These are phyloP conservation scores for Fusarium cyanostomum DNA, from an alignment of 2,329 filamentous ascomycete species.

Conservation along the genomic window DNA sequence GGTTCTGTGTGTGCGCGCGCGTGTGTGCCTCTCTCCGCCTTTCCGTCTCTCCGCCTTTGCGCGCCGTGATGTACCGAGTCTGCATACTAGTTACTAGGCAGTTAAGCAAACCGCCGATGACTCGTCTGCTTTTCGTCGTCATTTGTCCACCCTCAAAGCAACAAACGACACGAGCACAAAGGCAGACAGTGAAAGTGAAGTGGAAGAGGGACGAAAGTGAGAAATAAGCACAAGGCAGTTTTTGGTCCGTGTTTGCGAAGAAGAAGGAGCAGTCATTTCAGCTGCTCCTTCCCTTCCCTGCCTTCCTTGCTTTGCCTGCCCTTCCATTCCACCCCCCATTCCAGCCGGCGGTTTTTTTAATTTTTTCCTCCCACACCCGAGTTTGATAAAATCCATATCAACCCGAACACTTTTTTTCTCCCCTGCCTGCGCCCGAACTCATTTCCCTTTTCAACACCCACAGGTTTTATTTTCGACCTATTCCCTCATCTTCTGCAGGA, in stretches of 20 bases:
- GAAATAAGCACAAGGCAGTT: constrained; percentile 22
- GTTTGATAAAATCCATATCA: constrained; percentile 44
- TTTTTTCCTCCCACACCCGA: constrained; percentile 44
- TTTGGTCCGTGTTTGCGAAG: constrained; percentile 4
- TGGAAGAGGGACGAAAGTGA: constrained; percentile 5
- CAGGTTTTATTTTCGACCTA: constrained; percentile 31
- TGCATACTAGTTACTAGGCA: constrained; percentile 15
- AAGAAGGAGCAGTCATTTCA: constrained; percentile 29
- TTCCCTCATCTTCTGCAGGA: constrained; percentile 23
- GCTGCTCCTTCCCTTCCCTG: constrained; percentile 25
- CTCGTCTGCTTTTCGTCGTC: constrained; percentile 29
- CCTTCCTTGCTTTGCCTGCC: constrained; percentile 33
- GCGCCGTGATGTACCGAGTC: constrained; percentile 31
- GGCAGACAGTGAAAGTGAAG: neutral
- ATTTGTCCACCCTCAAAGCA: constrained; percentile 12
- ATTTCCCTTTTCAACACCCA: constrained; percentile 40
- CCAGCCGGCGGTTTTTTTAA: constrained; percentile 36
- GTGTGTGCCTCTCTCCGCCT: constrained; percentile 15
- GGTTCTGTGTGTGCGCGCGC: constrained; percentile 3
- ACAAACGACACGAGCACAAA: neutral
- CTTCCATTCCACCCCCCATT: constrained; percentile 35
- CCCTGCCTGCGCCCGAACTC: constrained; percentile 34
- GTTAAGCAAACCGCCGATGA: constrained; percentile 6
- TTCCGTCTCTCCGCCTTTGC: constrained; percentile 35
- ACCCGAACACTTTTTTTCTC: constrained; percentile 43